Conservation (phyloP, 768 basidiomycete genomes). For the Bullera alba region DNA sequence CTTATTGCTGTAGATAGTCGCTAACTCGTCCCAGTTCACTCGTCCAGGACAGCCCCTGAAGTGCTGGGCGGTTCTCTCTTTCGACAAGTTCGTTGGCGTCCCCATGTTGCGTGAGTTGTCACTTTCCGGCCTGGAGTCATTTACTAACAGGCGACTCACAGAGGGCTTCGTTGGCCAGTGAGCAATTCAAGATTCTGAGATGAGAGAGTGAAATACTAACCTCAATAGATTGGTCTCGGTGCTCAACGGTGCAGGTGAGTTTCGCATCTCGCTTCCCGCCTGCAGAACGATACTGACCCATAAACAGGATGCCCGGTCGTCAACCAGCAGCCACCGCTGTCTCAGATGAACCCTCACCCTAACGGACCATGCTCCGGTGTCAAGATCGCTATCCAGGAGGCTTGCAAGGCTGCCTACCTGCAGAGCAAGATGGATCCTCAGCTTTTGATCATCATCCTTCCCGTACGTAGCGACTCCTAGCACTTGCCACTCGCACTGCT, state of each 20-base stretch:
- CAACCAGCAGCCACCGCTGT: conserved; percentile 19
- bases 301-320: conserved; percentile 25
- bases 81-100: conserved; percentile 16
- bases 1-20: neutral
- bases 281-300: neutral
- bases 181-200: neutral
- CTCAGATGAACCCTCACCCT: conserved; percentile 15
- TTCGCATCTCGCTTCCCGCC: neutral
- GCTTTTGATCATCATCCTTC: neutral
- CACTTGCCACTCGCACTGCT: too few relatives aligned
- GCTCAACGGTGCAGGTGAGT: neutral
- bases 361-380: conserved; percentile 13
- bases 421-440: neutral
- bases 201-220: neutral
- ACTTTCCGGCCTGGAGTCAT: neutral
- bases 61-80: conserved; percentile 35
- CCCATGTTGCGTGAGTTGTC: conserved; percentile 18
- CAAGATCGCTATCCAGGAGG: conserved; percentile 22
- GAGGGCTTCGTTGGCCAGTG: conserved; percentile 19
- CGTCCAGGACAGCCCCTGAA: conserved; percentile 21
- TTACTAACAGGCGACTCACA: neutral
- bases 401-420: neutral
- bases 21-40: conserved; percentile 12
- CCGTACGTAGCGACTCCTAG: neutral
- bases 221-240: neutral